Percentiles rank a stretch among this genome's conserved stretches.
Evolutionary conservation across 2,329 filamentous ascomycete species (phyloP).

Genomic region (Immersiporthe knoxdaviesiana): DNA sequence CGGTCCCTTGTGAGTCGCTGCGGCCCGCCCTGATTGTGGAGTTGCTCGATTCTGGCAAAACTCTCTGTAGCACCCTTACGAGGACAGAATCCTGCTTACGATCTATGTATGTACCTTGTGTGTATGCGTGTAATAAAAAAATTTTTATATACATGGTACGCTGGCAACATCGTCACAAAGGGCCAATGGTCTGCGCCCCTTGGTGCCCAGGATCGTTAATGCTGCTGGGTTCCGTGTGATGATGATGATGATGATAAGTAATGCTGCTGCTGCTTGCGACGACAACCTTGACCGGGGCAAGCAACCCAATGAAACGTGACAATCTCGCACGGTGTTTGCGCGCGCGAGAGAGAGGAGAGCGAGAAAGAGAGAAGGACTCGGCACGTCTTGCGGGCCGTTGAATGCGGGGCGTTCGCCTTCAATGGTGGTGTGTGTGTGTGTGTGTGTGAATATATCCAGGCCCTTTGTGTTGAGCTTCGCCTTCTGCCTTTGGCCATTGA

Average conservation of each 20-base stretch:
- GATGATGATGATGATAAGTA: neutral
- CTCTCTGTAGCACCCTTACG: neutral
- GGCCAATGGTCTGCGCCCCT: neutral
- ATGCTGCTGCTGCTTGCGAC: neutral
- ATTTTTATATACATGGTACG: neutral
- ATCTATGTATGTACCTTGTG: neutral
- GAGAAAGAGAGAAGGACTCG: neutral
- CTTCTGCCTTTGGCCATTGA: neutral
- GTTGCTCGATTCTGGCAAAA: neutral
- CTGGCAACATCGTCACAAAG: neutral
- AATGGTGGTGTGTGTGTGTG: neutral
- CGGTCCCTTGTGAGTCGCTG: constrained; percentile 2
- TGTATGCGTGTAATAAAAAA: neutral
- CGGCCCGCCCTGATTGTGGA: constrained; percentile 10
- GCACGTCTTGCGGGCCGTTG: constrained; percentile 9
- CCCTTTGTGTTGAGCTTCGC: neutral
- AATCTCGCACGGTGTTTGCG: constrained; percentile 16
- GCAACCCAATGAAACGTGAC: neutral
- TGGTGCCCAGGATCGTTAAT: neutral
- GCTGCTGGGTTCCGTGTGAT: neutral
- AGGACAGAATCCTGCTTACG: neutral
- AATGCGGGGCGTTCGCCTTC: neutral
- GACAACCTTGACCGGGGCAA: neutral
- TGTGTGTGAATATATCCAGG: neutral
- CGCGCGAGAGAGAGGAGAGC: neutral